phyloP scores from a whole-genome alignment of 2,329 filamentous ascomycete genomes.

The Zarea fungicola region DNA sequence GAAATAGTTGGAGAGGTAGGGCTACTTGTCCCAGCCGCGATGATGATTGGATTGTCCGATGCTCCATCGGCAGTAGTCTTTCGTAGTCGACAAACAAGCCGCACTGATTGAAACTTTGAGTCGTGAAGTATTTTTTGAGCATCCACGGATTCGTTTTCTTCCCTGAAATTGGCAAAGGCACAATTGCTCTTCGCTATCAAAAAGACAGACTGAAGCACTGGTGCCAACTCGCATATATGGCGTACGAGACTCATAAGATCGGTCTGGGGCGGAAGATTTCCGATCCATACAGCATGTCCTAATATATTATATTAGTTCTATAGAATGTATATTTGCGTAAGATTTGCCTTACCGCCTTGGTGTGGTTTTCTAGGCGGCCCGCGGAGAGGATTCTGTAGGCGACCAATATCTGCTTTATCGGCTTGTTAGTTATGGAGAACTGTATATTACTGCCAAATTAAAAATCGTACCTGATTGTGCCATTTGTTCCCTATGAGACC shows the following conservation, averaged over 20 bases:
- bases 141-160: constrained; percentile 66
- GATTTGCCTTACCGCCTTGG: constrained; percentile 50
- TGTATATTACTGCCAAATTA: too few relatives aligned
- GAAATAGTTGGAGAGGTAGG: constrained; percentile 2
- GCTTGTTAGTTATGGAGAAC: neutral
- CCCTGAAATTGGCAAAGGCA: constrained; percentile 91
- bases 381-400: constrained; percentile 21
- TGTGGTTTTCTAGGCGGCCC: constrained; percentile 53
- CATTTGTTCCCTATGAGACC: neutral
- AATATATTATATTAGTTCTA: constrained; percentile 13
- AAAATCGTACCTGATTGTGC: neutral
- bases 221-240: constrained; percentile 77
- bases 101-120: constrained; percentile 78
- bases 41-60: neutral
- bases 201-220: constrained; percentile 81
- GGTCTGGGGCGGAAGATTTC: constrained; percentile 82
- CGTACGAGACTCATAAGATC: constrained; percentile 81
- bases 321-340: constrained; percentile 8
- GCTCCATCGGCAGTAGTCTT: constrained; percentile 27
- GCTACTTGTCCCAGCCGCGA: constrained; percentile 6
- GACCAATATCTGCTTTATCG: neutral
- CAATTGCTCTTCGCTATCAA: constrained; percentile 96
- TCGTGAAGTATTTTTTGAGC: constrained; percentile 86
- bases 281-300: constrained; percentile 93
- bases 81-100: constrained; percentile 78